These are phyloP conservation scores for Craterostigma plantagineum DNA, from an alignment of 257 asterid species.

Conservation along the genomic window DNA sequence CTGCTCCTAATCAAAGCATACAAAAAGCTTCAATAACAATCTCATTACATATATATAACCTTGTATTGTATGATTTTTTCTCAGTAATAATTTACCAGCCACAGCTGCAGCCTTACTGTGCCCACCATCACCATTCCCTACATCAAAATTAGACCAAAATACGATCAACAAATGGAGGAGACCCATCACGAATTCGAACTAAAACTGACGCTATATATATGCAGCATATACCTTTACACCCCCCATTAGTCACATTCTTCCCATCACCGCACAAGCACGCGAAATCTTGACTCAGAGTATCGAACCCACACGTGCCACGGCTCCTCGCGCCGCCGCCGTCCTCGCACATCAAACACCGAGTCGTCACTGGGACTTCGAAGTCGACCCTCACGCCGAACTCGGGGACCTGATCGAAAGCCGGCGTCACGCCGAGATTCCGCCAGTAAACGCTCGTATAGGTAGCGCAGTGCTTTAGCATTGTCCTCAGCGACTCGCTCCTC, in stretches of 20 bases:
- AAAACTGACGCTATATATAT: too few species aligned
- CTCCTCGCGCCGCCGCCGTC: conserved; percentile 26
- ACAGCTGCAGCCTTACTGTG: conserved; percentile 30
- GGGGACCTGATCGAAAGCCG: conserved; percentile 49
- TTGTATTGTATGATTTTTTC: too few species aligned
- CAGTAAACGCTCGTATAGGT: conserved; percentile 62
- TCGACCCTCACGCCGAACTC: conserved; percentile 83
- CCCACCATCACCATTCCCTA: conserved; percentile 22
- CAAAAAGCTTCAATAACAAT: neutral
- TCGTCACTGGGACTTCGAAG: conserved; percentile 70
- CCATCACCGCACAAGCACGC: conserved; percentile 63
- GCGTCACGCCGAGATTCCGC: conserved; percentile 50
- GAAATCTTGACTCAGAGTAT: conserved; percentile 40
- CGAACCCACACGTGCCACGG: conserved; percentile 68
- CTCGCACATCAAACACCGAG: conserved; percentile 46
- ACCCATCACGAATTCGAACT: neutral
- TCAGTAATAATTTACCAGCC: conserved; percentile 37
- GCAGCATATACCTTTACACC: conserved; percentile 33
- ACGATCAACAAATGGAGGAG: too few species aligned
- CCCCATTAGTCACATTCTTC: conserved; percentile 34
- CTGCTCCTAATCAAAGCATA: conserved; percentile 37
- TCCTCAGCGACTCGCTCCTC: conserved; percentile 64
- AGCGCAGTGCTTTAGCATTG: conserved; percentile 66
- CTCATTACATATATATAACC: too few species aligned
- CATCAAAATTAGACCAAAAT: neutral